Evolutionary conservation across 2,329 filamentous ascomycete genomes (phyloP), one percentile per base, ranked within the genome.

Genomic region (Scolecobasidium constrictum): DNA sequence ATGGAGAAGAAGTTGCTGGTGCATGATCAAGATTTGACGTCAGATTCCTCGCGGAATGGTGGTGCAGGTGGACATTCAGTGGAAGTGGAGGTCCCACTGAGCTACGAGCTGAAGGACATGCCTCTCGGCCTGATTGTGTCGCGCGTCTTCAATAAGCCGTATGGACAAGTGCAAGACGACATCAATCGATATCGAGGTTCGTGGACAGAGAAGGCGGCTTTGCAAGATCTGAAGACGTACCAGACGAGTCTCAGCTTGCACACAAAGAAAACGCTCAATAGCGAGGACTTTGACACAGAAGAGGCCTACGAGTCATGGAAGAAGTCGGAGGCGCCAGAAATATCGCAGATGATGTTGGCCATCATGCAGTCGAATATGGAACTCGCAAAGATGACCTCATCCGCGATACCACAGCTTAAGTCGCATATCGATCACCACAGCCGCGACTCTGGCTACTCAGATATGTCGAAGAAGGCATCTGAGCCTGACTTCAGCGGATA

Each of bases 61-160:
- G 69, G 71, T 37, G 68, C 65, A 52, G 71, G 78, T 12, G 63
- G 78, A 26, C 76, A 75, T 38, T 83, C 81, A 6, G 73, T 92
- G 49, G 90, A 95, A 60, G 83, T 90, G 17, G 73, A 84, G 44
- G 77, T 87, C 3, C 87, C 90, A 9, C 68, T 93, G 45, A 92
- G 79, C 56, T 86, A 94, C 61, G 86, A 95, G 61, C 82, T 96
- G 57, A 94, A 92, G 63, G 92, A 98, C 58, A 98, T 98, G 92
- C 81, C 81, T 28, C 75, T 95, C 64, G 92, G 94, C 20, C 82
- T 92, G 58, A 76, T 82, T 26, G 88, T 98, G 19, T 84, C 83
- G 40, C 81, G 75, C 53, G 84, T 95, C 49, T 98, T 96, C 62
- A 83, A 83, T 35, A 72, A 90, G 46, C 78, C 79, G 35, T 78